Base-by-base conservation (phyloP, 225 moss, liverwort and hornwort species). In the Sphagnum contortum region DNA sequence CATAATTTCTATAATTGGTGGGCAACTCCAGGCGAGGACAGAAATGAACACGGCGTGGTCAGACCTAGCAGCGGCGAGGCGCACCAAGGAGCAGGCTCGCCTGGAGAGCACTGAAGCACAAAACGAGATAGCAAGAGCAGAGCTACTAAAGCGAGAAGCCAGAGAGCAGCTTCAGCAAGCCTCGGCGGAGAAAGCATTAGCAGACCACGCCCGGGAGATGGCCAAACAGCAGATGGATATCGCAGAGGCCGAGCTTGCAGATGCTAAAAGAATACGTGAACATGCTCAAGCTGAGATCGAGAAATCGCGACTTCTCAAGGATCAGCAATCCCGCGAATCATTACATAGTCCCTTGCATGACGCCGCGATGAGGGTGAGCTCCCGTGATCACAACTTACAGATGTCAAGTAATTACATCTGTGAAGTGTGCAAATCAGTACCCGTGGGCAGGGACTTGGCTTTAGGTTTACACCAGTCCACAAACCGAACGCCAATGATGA, bases 221-320 rank as follows among this genome's bases (percentile, higher is more conserved):
- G 74, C 85, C 2, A 85, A 81, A 69, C 68, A 78, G 5, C 81
- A 79, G 49, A 72, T 72, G 61, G 83, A 84, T 49, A 49, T 84
- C 3, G 74, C 80, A 6, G 80, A 84, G 71, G 72, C 77, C 12
- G 83, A 84, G 69, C 77, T 80, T 29, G 65, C 58, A 14, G 69
- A 65, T 55, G 83, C 83, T 3, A 84, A 84, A 69, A 68, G 80
- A 59, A 67, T 77, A 8, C 63, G 83, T 45, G 77, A 80, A 70
- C 77, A 75, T 47, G 75, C 80, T 9, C 74, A 75, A 6, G 57
- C 65, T 3, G 83, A 84, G 8, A 50, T 84, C 48, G 69, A 65
- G 2, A 68, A 68, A 58, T 73, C 78, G 29, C 29, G 29, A 3
- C 78, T 74, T 7, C 61, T 71, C 13, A 49, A 74, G 29, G 74